Evolutionary conservation across 208 protist species (phyloP).

Genomic region (Wallacemonas sp.): DNA sequence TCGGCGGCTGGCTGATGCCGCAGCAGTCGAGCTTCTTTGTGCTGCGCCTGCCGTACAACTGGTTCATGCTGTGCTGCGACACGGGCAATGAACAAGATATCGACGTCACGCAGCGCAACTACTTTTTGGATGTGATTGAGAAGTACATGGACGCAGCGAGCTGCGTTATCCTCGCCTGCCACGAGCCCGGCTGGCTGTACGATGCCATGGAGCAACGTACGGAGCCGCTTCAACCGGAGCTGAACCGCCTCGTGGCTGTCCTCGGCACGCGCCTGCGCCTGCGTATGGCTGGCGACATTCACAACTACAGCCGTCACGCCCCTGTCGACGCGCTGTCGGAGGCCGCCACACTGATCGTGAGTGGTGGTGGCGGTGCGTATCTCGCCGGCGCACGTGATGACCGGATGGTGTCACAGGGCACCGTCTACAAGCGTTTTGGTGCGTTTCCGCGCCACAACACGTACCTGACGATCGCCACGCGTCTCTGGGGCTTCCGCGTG

Average conservation of each 20-base stretch:
- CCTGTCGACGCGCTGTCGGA: conserved; percentile 51
- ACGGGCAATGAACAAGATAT: conserved; percentile 78
- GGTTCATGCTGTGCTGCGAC: conserved; percentile 86
- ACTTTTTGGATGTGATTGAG: conserved; percentile 77
- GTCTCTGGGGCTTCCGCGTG: conserved; percentile 72
- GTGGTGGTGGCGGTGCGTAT: conserved; percentile 83
- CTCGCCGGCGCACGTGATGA: conserved; percentile 67
- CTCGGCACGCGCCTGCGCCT: conserved; percentile 74
- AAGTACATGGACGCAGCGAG: conserved; percentile 69
- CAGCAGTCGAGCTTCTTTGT: conserved; percentile 85
- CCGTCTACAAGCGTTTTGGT: conserved; percentile 48
- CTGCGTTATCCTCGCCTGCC: conserved; percentile 67
- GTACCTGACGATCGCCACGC: conserved; percentile 57
- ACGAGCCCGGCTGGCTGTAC: conserved; percentile 79
- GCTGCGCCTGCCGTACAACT: conserved; percentile 75
- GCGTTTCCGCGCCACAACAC: conserved; percentile 68
- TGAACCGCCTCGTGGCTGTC: conserved; percentile 46
- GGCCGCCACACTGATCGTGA: conserved; percentile 74
- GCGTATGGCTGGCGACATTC: conserved; percentile 80
- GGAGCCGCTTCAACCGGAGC: conserved; percentile 45
- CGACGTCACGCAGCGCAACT: conserved; percentile 78
- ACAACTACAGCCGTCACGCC: conserved; percentile 84
- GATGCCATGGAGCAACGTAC: conserved; percentile 59
- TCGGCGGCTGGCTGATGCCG: conserved; percentile 88
- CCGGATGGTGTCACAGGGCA: conserved; percentile 63